These are phyloP conservation scores for Saccharomyces uvarum DNA, from an alignment of 1,139 yeast species.

Conservation along the genomic window DNA sequence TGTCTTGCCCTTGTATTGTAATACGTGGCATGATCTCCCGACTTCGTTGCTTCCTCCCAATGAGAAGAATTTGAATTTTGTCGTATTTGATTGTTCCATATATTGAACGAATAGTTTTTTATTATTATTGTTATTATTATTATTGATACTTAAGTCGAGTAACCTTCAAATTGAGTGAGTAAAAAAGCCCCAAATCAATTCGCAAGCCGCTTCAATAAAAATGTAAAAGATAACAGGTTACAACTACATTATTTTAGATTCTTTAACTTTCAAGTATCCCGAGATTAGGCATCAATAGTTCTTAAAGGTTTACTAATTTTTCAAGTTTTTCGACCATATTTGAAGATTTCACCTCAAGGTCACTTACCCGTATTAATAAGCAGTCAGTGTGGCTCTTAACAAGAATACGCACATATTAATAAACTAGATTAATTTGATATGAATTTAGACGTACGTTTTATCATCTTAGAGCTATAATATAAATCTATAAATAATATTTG, in stretches of 20 bases:
- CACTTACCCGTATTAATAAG: not conserved
- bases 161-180: not conserved
- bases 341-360: not conserved
- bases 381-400: too few relatives aligned
- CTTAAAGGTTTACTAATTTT: not conserved
- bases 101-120: not conserved
- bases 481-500: conserved; percentile 1
- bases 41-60: conserved; percentile 99
- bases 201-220: too few relatives aligned
- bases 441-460: not conserved
- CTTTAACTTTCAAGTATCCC: too few relatives aligned
- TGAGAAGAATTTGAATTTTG: conserved; percentile 64
- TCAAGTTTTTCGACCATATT: not conserved
- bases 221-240: too few relatives aligned
- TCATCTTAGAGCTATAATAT: not conserved
- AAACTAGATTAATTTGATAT: not conserved
- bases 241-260: too few relatives aligned
- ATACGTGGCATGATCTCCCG: conserved; percentile 89
- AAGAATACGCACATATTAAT: not conserved
- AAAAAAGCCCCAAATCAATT: too few relatives aligned
- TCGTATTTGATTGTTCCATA: conserved; percentile 17
- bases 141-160: not conserved
- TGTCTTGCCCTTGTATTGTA: conserved; percentile 90
- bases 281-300: too few relatives aligned
- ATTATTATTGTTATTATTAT: not conserved